These are phyloP conservation scores for Hyaloperonospora brassicae DNA, from an alignment of 352 stramenopile species.

Conservation along the genomic window DNA sequence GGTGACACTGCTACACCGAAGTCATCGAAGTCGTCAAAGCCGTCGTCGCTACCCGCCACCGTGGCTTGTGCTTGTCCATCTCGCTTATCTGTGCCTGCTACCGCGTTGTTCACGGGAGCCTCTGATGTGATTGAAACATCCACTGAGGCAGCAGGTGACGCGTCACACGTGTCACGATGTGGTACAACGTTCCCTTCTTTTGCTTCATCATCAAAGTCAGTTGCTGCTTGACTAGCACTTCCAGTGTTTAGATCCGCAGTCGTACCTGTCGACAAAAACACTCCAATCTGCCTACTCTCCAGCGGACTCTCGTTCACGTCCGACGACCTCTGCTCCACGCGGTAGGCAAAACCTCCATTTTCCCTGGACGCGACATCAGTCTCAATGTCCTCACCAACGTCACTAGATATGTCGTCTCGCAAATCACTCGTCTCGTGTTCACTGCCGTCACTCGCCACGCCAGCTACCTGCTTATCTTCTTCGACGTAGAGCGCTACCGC, in stretches of 20 bases:
- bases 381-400: constrained; percentile 5
- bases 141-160: neutral
- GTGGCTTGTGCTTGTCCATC: neutral
- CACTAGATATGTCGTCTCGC: neutral
- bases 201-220: neutral
- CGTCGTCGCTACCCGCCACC: constrained; percentile 18
- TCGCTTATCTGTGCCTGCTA: constrained; percentile 1
- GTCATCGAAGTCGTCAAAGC: constrained; percentile 37
- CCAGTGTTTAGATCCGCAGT: neutral
- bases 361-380: neutral
- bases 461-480: too few relatives aligned
- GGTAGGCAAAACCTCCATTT: constrained; percentile 3
- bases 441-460: too few relatives aligned
- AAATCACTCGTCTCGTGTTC: too few relatives aligned
- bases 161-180: constrained; percentile 1
- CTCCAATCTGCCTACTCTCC: neutral
- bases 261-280: constrained; percentile 1
- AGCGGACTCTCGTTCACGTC: constrained; percentile 4
- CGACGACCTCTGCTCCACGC: constrained; percentile 1
- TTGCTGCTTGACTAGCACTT: neutral
- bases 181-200: constrained; percentile 2
- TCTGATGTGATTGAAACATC: constrained; percentile 1
- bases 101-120: constrained; percentile 1
- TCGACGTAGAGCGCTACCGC: too few relatives aligned
- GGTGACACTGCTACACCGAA: constrained; percentile 7